Conservation (phyloP, 2,329 filamentous ascomycete genomes). For the Pseudomassariella vexata region DNA sequence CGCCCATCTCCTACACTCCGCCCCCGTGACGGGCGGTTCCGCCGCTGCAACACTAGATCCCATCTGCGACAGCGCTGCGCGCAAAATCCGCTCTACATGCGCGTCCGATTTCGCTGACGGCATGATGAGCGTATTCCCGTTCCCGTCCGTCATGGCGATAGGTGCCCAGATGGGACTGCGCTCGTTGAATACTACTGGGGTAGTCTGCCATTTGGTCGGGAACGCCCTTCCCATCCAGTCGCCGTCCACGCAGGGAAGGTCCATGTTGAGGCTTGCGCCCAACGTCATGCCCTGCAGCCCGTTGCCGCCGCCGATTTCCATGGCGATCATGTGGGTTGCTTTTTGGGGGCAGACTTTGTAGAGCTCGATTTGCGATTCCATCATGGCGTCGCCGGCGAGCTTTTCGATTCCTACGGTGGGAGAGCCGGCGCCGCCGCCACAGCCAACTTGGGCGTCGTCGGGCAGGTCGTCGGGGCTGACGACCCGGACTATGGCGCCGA, state of each 20-base stretch:
- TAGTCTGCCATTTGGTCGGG: constrained; percentile 50
- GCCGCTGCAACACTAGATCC: constrained; percentile 45
- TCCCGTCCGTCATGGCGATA: constrained; percentile 44
- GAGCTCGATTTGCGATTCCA: constrained; percentile 44
- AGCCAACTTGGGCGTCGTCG: constrained; percentile 46
- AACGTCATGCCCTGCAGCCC: constrained; percentile 53
- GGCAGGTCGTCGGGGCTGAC: constrained; percentile 43
- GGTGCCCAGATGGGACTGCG: constrained; percentile 35
- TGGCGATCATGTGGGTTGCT: constrained; percentile 52
- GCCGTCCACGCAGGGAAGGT: constrained; percentile 45
- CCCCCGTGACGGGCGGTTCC: constrained; percentile 41
- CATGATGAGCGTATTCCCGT: constrained; percentile 32
- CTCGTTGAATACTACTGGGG: constrained; percentile 45
- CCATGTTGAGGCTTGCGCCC: constrained; percentile 46
- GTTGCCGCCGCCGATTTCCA: constrained; percentile 65
- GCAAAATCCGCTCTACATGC: constrained; percentile 42
- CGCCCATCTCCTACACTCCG: constrained; percentile 43
- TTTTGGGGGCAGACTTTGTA: constrained; percentile 36
- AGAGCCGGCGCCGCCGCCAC: constrained; percentile 52
- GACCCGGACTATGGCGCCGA: constrained; percentile 44
- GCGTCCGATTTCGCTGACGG: constrained; percentile 38
- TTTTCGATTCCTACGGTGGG: constrained; percentile 58
- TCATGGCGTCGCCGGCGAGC: constrained; percentile 50
- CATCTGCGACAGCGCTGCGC: constrained; percentile 49
- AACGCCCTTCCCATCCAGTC: constrained; percentile 55